Evolutionary conservation across 2,329 filamentous ascomycete genomes (phyloP).

Genomic region (Aspergillus fischeri): DNA sequence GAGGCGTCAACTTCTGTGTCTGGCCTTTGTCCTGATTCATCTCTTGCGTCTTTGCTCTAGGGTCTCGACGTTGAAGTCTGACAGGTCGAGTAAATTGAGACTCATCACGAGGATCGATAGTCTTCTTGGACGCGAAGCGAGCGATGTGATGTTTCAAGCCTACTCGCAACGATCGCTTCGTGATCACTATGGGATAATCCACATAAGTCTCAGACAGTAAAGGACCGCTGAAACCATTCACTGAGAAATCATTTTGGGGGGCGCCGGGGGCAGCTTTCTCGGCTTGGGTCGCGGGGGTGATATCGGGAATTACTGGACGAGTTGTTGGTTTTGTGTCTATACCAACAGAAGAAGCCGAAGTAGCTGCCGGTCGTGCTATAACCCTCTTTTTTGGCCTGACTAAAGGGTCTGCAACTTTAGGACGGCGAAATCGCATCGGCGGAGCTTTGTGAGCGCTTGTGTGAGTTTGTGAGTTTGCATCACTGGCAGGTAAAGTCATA

Average conservation of each 20-base stretch:
- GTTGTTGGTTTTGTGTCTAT: constrained; percentile 23
- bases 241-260: constrained; percentile 27
- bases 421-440: constrained; percentile 44
- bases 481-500: constrained; percentile 40
- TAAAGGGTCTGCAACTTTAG: constrained; percentile 57
- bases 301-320: constrained; percentile 15
- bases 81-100: constrained; percentile 83
- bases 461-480: constrained; percentile 45
- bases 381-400: constrained; percentile 56
- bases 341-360: constrained; percentile 19
- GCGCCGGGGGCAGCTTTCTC: constrained; percentile 18
- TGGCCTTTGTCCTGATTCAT: constrained; percentile 48
- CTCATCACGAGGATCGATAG: constrained; percentile 68
- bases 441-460: constrained; percentile 46
- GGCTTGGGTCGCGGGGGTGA: constrained; percentile 14
- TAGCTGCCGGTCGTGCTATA: constrained; percentile 20
- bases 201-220: constrained; percentile 38
- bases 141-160: constrained; percentile 84
- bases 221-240: constrained; percentile 42
- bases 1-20: constrained; percentile 35
- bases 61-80: constrained; percentile 82
- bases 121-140: constrained; percentile 65
- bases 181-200: constrained; percentile 72
- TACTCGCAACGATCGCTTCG: constrained; percentile 73
- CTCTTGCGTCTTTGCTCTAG: constrained; percentile 57